phyloP scores from a whole-genome alignment of 2,329 filamentous ascomycete species.

The Colletotrichum lupini region DNA sequence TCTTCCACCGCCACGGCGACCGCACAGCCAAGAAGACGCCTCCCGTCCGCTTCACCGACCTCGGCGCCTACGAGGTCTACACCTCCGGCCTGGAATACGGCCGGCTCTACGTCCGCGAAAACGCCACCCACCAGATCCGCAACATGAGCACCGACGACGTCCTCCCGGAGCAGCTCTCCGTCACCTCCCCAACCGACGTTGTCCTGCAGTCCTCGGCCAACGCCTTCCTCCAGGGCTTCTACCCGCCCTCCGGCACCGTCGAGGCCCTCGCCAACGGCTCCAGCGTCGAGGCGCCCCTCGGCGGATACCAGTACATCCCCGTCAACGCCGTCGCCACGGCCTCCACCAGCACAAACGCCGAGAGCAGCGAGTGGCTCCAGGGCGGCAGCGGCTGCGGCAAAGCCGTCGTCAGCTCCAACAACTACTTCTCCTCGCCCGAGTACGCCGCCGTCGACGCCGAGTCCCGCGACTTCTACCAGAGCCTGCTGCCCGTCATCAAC shows the following conservation, averaged over 20 bases:
- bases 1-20: slow-evolving; percentile 93
- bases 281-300: slow-evolving; percentile 73
- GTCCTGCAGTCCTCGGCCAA: slow-evolving; percentile 85
- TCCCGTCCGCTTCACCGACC: slow-evolving; percentile 78
- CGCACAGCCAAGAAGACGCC: slow-evolving; percentile 81
- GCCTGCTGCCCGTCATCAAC: slow-evolving; percentile 65
- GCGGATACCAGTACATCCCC: slow-evolving; percentile 87
- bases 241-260: slow-evolving; percentile 76
- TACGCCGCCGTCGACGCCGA: slow-evolving; percentile 56
- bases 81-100: slow-evolving; percentile 81
- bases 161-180: slow-evolving; percentile 75
- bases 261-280: slow-evolving; percentile 79
- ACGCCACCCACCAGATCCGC: slow-evolving; percentile 69
- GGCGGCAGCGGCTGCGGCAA: slow-evolving; percentile 67
- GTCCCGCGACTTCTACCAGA: slow-evolving; percentile 70
- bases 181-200: slow-evolving; percentile 77
- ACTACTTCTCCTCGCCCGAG: slow-evolving; percentile 61
- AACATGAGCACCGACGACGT: slow-evolving; percentile 75
- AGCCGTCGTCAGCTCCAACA: slow-evolving; percentile 65
- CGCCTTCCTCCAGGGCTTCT: slow-evolving; percentile 86
- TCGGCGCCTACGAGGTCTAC: slow-evolving; percentile 83
- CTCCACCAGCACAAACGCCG: slow-evolving; percentile 64
- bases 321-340: slow-evolving; percentile 69
- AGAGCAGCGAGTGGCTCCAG: slow-evolving; percentile 69
- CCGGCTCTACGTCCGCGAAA: slow-evolving; percentile 75